phyloP scores from a whole-genome alignment of 2,329 filamentous ascomycete species.

The Byssothecium circinans region DNA sequence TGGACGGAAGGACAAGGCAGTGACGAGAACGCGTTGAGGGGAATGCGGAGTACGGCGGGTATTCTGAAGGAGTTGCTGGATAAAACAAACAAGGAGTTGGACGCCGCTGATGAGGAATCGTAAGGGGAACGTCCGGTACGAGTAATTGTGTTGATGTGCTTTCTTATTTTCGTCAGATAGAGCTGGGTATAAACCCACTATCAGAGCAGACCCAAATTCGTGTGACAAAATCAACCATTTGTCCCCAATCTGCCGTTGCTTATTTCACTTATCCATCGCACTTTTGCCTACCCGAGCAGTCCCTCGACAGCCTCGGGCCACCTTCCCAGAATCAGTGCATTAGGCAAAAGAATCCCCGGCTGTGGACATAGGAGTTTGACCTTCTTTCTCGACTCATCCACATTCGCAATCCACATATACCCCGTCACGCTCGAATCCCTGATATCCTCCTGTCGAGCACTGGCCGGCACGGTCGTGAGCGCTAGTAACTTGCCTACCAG shows the following conservation, averaged over 20 bases:
- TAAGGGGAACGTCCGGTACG: neutral
- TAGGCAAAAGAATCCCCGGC: conserved; percentile 75
- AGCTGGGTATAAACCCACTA: conserved; percentile 1
- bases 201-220: neutral
- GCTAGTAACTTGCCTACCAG: conserved; percentile 84
- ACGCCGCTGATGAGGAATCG: conserved; percentile 5
- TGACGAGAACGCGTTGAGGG: conserved; percentile 79
- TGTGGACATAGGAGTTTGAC: conserved; percentile 82
- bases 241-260: neutral
- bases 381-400: conserved; percentile 81
- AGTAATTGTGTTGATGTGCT: neutral
- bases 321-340: conserved; percentile 78
- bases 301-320: conserved; percentile 88
- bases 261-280: neutral
- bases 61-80: conserved; percentile 68
- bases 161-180: neutral
- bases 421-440: conserved; percentile 84
- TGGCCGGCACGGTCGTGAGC: conserved; percentile 74
- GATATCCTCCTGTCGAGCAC: conserved; percentile 71
- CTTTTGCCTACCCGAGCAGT: conserved; percentile 53
- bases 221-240: neutral
- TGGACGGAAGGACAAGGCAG: conserved; percentile 81
- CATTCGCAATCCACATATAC: conserved; percentile 88
- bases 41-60: conserved; percentile 69
- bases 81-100: conserved; percentile 28